Evolutionary conservation across 2,329 filamentous ascomycete species (phyloP), one percentile per base, ranked within the genome.

Genomic region (Orbilia ellipsospora): DNA sequence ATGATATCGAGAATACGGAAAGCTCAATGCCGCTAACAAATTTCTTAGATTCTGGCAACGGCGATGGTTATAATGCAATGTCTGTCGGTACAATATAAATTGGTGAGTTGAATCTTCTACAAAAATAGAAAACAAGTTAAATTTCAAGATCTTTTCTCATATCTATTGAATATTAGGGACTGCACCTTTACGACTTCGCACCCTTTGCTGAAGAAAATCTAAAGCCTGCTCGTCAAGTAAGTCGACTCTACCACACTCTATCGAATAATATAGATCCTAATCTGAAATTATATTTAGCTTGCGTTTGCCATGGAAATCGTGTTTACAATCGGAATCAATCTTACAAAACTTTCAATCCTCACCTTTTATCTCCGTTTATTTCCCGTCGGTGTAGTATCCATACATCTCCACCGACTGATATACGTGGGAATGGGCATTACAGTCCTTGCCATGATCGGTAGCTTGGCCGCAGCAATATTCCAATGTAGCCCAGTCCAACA

Each of bases 181-280:
- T 76, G 12, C 73, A 76, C 57, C 60, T 70, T 5, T 76, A 60
- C 52, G 73, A 76, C 56, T 69, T 76, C 28, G 66, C 64, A n/a
- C 63, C 63, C 8, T 23, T 69, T 1, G 62, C 66, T n/a, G 28
- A 56, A 13, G 44, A 54, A 50, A 65, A 62, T 36, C 65, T 76
- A 4, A 16, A 63, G 16, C 59, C 73, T 2, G 73, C 59, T 31
- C 73, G 66, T n/a, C 70, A 76, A 42, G 69, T 73, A 72, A 55
- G 16, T 15, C 31, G 31, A 36, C 2, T 36, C 10, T 10, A 36
- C 5, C 10, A 36, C 5, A 2, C 1, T 36, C 5, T 36, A 10
- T 10, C 31, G 31, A 7, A 7, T 36, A 36, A 7, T 10, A 7
- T 10, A 7, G 31, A 36, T 1, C 5, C 61, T 73, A 64, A 73